Evolutionary conservation across 1,284 basidiomycete species (phyloP).

Genomic region (Boletus calvinii): DNA sequence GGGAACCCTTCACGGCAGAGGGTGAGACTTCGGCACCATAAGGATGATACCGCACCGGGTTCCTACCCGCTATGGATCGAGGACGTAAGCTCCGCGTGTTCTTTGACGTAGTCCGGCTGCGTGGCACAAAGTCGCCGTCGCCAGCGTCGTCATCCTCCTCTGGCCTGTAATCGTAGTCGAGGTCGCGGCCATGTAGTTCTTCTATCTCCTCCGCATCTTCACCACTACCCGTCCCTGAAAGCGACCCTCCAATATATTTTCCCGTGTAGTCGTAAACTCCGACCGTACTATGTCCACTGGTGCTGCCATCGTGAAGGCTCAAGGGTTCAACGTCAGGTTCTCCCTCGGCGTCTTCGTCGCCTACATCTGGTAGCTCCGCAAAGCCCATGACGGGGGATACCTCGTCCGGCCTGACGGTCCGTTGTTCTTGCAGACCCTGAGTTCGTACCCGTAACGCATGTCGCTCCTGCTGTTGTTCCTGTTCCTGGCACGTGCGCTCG

Average conservation of each 20-base stretch:
- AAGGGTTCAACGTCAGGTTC: slow-evolving; percentile 34
- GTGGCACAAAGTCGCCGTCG: slow-evolving; percentile 38
- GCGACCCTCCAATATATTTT: slow-evolving; percentile 21
- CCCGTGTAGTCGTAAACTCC: slow-evolving; percentile 27
- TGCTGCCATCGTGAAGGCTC: slow-evolving; percentile 22
- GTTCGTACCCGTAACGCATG: slow-evolving; percentile 34
- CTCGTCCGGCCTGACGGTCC: slow-evolving; percentile 35
- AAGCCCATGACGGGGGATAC: slow-evolving; percentile 34
- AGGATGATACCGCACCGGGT: slow-evolving; percentile 35
- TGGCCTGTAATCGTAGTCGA: slow-evolving; percentile 30
- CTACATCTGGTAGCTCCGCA: slow-evolving; percentile 30
- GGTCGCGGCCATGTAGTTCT: slow-evolving; percentile 20
- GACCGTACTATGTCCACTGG: slow-evolving; percentile 33
- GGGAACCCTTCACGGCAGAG: slow-evolving; percentile 34
- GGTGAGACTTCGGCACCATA: slow-evolving; percentile 31
- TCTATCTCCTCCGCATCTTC: slow-evolving; percentile 31
- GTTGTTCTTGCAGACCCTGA: slow-evolving; percentile 35
- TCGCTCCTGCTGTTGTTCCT: slow-evolving; percentile 37
- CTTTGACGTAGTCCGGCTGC: slow-evolving; percentile 35
- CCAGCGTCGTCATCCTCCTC: slow-evolving; percentile 29
- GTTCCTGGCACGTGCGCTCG: slow-evolving; percentile 40
- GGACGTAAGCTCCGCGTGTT: slow-evolving; percentile 39
- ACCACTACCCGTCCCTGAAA: slow-evolving; percentile 26
- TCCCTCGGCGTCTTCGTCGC: slow-evolving; percentile 36
- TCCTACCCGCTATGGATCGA: slow-evolving; percentile 36